Evolutionary conservation across 169 alveolate genomes (phyloP).

Genomic region (Eimeria zaria): DNA sequence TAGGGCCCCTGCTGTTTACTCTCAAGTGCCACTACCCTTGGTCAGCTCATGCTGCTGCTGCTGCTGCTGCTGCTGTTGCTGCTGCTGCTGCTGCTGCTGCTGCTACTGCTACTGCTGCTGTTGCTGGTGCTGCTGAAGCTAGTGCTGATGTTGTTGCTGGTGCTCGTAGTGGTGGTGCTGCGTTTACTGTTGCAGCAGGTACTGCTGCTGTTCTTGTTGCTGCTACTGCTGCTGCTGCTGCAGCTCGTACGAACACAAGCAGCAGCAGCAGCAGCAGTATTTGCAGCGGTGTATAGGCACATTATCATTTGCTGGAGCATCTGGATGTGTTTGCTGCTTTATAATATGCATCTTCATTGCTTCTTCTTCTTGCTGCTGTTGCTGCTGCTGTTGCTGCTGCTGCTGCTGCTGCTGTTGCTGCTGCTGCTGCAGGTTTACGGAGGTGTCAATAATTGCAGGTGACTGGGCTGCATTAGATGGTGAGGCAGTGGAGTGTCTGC

Average conservation of each 20-base stretch:
- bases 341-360: neutral
- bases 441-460: slow-evolving; percentile 15
- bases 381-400: slow-evolving; percentile 62
- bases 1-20: slow-evolving; percentile 37
- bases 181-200: no score
- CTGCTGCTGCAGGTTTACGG: slow-evolving; percentile 69
- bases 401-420: slow-evolving; percentile 49
- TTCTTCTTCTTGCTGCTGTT: neutral
- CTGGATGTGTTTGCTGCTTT: no score
- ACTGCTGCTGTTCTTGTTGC: no score
- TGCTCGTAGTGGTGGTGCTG: no score
- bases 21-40: slow-evolving; percentile 35
- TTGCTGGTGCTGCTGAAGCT: no score
- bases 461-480: slow-evolving; percentile 65
- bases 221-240: no score
- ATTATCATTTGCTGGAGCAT: slow-evolving; percentile 28
- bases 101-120: no score
- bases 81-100: slow-evolving; percentile 33
- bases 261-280: neutral
- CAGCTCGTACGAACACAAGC: no score
- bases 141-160: no score
- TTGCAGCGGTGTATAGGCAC: neutral
- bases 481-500: slow-evolving; percentile 39
- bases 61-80: neutral
- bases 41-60: neutral